Evolutionary conservation across 2,329 filamentous ascomycete genomes (phyloP).

Genomic region (Onygenales sp.): DNA sequence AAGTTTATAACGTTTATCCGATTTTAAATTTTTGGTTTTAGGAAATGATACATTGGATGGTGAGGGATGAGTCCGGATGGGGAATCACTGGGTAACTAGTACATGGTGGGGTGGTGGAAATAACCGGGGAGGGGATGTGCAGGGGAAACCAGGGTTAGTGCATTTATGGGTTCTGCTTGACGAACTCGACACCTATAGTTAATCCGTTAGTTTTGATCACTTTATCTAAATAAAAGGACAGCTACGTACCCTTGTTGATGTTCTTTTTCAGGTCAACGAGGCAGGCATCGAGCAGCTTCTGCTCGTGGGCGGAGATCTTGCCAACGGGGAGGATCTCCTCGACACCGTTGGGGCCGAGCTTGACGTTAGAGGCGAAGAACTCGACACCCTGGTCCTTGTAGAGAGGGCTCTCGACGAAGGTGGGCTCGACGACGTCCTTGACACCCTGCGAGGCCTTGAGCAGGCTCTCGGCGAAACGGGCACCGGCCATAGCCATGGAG

Average conservation of each 20-base stretch:
- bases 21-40: background rate
- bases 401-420: slow-evolving; percentile 91
- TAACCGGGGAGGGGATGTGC: background rate
- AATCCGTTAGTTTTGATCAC: background rate
- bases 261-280: slow-evolving; percentile 62
- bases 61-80: background rate
- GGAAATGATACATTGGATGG: background rate
- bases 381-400: slow-evolving; percentile 98
- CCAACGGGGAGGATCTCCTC: slow-evolving; percentile 87
- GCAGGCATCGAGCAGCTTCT: slow-evolving; percentile 80
- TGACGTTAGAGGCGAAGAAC: slow-evolving; percentile 92
- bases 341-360: slow-evolving; percentile 93
- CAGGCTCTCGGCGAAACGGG: slow-evolving; percentile 75
- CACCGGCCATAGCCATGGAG: slow-evolving; percentile 96
- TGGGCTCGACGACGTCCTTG: slow-evolving; percentile 91
- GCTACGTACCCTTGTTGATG: slow-evolving; percentile 71
- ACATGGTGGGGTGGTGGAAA: no score
- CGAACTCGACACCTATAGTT: slow-evolving; percentile 47
- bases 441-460: slow-evolving; percentile 87
- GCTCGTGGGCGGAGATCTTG: slow-evolving; percentile 72
- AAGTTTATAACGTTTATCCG: no score
- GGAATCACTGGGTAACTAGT: background rate
- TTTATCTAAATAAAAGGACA: background rate
- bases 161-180: slow-evolving; percentile 46
- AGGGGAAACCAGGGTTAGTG: background rate